Percentiles rank a stretch among this genome's conserved stretches.
Evolutionary conservation across 1,139 yeast species (phyloP).

Genomic region (Saccharomycopsis phalli): DNA sequence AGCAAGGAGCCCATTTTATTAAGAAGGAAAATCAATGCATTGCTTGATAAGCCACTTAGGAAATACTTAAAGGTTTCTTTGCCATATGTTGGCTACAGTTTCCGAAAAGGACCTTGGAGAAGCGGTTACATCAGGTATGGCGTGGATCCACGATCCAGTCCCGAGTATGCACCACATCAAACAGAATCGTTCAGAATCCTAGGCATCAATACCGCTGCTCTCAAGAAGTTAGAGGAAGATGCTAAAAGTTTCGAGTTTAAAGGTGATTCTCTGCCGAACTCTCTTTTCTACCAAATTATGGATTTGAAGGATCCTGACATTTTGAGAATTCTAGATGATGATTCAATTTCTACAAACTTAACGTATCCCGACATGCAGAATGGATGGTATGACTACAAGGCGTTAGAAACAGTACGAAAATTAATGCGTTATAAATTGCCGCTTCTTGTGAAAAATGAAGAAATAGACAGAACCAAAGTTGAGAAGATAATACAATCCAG

Average conservation of each 20-base stretch:
- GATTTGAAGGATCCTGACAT: conserved; percentile 67
- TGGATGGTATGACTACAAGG: conserved; percentile 71
- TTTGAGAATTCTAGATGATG: conserved; percentile 36
- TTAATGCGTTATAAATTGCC: conserved; percentile 66
- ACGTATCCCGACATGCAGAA: conserved; percentile 37
- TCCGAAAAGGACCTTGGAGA: conserved; percentile 92
- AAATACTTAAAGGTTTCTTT: conserved; percentile 58
- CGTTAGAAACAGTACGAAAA: conserved; percentile 55
- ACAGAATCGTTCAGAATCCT: conserved; percentile 70
- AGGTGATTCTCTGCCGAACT: conserved; percentile 60
- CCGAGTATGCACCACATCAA: conserved; percentile 58
- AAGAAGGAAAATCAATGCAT: conserved; percentile 58
- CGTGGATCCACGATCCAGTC: conserved; percentile 57
- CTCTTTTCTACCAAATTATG: conserved; percentile 73
- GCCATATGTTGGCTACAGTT: conserved; percentile 74
- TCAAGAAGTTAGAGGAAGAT: conserved; percentile 1
- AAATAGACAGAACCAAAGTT: conserved; percentile 7
- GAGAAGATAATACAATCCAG: conserved; percentile 6
- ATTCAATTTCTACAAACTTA: conserved; percentile 23
- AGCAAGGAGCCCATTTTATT: conserved; percentile 78
- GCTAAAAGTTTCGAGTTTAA: conserved; percentile 48
- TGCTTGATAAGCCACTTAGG: conserved; percentile 37
- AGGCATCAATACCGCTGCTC: conserved; percentile 5
- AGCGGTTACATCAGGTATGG: conserved; percentile 79
- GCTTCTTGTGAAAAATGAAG: conserved; percentile 35